Evolutionary conservation across 352 stramenopile species (phyloP).

Genomic region (Phytophthora podocarpi): DNA sequence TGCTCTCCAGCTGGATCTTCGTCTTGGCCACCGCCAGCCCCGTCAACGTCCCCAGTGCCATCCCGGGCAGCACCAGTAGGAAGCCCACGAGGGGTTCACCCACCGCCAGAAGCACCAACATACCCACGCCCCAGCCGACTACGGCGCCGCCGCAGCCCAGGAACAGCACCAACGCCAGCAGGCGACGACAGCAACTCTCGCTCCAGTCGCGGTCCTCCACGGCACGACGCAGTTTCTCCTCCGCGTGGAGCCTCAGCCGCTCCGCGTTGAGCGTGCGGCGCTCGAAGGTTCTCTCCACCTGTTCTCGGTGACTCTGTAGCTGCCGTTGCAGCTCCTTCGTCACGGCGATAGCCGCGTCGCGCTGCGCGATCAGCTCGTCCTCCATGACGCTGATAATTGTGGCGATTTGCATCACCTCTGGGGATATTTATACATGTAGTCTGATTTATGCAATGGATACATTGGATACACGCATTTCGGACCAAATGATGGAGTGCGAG

Average conservation of each 20-base stretch:
- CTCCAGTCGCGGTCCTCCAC: conserved; percentile 59
- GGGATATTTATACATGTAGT: too few relatives aligned
- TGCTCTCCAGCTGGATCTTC: conserved; percentile 59
- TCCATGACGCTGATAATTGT: conserved; percentile 65
- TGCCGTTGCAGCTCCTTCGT: conserved; percentile 76
- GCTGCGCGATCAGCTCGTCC: conserved; percentile 75
- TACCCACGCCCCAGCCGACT: conserved; percentile 52
- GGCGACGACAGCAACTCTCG: conserved; percentile 44
- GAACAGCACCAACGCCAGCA: conserved; percentile 65
- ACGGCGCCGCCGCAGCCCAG: conserved; percentile 52
- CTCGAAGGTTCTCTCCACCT: conserved; percentile 63
- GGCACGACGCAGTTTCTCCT: conserved; percentile 54
- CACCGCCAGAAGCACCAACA: conserved; percentile 57
- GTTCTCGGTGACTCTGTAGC: conserved; percentile 52
- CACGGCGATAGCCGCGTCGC: conserved; percentile 76
- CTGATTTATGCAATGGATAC: too few relatives aligned
- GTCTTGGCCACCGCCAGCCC: conserved; percentile 68
- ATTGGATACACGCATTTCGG: too few relatives aligned
- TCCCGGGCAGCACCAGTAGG: conserved; percentile 66
- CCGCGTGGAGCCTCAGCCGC: conserved; percentile 65
- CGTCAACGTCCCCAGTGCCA: conserved; percentile 49
- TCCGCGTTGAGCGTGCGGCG: conserved; percentile 73
- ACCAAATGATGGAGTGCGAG: conserved; percentile 17
- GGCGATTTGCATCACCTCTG: too few relatives aligned
- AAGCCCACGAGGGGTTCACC: conserved; percentile 67